phyloP scores from a whole-genome alignment of 192 early-diverging fungal genomes.

The Coemansia brasiliensis region DNA sequence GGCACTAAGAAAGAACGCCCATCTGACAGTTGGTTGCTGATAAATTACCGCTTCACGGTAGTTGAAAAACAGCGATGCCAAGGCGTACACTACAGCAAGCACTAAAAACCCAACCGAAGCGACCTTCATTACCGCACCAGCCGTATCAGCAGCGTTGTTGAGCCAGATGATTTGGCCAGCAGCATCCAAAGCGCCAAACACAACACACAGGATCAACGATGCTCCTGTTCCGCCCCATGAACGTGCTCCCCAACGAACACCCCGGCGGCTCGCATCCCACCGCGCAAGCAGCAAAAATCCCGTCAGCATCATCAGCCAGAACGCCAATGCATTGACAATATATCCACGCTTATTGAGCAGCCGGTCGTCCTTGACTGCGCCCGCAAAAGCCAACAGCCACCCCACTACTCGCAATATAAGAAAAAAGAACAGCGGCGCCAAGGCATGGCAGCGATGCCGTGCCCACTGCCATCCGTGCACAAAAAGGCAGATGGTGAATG shows the following conservation, averaged over 20 bases:
- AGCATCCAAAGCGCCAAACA: slow-evolving; percentile 46
- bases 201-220: slow-evolving; percentile 24
- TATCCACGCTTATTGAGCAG: slow-evolving; percentile 48
- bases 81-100: slow-evolving; percentile 16
- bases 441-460: slow-evolving; percentile 33
- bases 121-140: slow-evolving; percentile 22
- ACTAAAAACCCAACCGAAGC: slow-evolving; percentile 40
- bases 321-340: slow-evolving; percentile 40
- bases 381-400: slow-evolving; percentile 49
- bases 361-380: slow-evolving; percentile 27
- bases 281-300: slow-evolving; percentile 30
- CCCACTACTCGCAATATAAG: slow-evolving; percentile 41
- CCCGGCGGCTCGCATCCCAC: slow-evolving; percentile 39
- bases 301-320: slow-evolving; percentile 45
- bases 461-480: slow-evolving; percentile 41
- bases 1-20: slow-evolving; percentile 27
- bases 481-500: slow-evolving; percentile 38
- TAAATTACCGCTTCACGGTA: slow-evolving; percentile 38
- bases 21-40: slow-evolving; percentile 40
- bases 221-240: slow-evolving; percentile 31
- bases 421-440: slow-evolving; percentile 28
- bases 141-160: slow-evolving; percentile 32
- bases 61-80: slow-evolving; percentile 19
- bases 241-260: slow-evolving; percentile 24
- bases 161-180: slow-evolving; percentile 54